Percentiles rank a stretch among this genome's conserved stretches.
phyloP scores from a whole-genome alignment of 2,329 filamentous ascomycete genomes.

The Ambrosiella xylebori region DNA sequence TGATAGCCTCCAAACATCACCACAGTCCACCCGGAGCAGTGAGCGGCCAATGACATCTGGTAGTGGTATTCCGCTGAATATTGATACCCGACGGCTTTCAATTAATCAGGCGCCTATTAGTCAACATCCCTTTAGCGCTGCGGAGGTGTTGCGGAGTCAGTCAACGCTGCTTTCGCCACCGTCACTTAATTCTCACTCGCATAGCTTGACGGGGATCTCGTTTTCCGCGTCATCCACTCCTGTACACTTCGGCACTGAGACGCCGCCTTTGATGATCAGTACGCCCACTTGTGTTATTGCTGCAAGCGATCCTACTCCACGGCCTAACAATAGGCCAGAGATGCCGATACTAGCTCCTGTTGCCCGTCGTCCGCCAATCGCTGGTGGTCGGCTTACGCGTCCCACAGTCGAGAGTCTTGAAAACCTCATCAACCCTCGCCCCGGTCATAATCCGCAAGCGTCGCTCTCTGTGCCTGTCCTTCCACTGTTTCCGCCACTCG shows the following conservation, averaged over 20 bases:
- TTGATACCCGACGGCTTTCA: background rate
- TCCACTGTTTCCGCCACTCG: constrained; percentile 9
- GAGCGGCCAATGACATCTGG: background rate
- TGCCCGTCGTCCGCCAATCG: constrained; percentile 30
- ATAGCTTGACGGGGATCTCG: constrained; percentile 5
- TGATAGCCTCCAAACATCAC: background rate
- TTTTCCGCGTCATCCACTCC: background rate
- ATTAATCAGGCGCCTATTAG: background rate
- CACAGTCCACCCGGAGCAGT: background rate
- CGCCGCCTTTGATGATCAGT: constrained; percentile 38
- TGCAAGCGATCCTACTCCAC: constrained; percentile 16
- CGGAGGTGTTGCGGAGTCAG: constrained; percentile 2
- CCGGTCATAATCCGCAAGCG: background rate
- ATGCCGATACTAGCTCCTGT: constrained; percentile 36
- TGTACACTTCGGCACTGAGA: background rate
- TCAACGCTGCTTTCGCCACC: constrained; percentile 5
- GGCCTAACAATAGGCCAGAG: constrained; percentile 18
- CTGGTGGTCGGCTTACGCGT: constrained; percentile 21
- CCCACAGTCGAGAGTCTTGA: constrained; percentile 38
- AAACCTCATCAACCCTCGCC: constrained; percentile 29
- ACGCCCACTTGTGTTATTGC: constrained; percentile 35
- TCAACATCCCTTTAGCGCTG: constrained; percentile 1
- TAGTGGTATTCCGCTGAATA: background rate
- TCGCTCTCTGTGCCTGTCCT: background rate
- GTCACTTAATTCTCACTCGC: background rate